Percentiles rank a stretch among this genome's conserved stretches.
Conservation (phyloP, 2,329 filamentous ascomycete genomes). For the Aspergillus eucalypticola region DNA sequence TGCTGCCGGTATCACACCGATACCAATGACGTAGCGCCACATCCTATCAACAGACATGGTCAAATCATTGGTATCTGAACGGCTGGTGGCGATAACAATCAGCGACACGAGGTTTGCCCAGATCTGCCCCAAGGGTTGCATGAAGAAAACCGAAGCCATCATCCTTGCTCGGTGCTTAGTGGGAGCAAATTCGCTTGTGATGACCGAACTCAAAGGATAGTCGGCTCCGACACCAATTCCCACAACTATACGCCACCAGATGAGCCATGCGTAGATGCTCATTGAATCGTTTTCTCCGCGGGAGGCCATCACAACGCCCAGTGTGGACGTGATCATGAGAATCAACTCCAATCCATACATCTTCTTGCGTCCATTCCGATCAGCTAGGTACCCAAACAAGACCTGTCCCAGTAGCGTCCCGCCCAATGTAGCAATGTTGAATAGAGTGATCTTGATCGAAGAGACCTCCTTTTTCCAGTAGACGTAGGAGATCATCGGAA, state of each 20-base stretch:
- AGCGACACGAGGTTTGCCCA: slow-evolving; percentile 64
- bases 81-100: slow-evolving; percentile 40
- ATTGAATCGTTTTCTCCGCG: slow-evolving; percentile 46
- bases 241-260: slow-evolving; percentile 51
- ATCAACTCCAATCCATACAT: slow-evolving; percentile 55
- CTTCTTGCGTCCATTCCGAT: slow-evolving; percentile 51
- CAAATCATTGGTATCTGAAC: slow-evolving; percentile 29
- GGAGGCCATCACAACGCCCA: slow-evolving; percentile 51
- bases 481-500: slow-evolving; percentile 51
- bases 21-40: slow-evolving; percentile 68
- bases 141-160: slow-evolving; percentile 68
- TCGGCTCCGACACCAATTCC: slow-evolving; percentile 65
- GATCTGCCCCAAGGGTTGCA: slow-evolving; percentile 68
- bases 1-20: slow-evolving; percentile 64
- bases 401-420: slow-evolving; percentile 52
- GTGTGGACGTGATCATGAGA: slow-evolving; percentile 48
- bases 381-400: slow-evolving; percentile 50
- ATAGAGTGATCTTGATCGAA: slow-evolving; percentile 38
- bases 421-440: slow-evolving; percentile 50
- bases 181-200: slow-evolving; percentile 62
- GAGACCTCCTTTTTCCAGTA: slow-evolving; percentile 47
- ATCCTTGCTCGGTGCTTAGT: slow-evolving; percentile 67
- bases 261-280: slow-evolving; percentile 47
- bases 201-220: slow-evolving; percentile 67
- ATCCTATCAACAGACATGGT: slow-evolving; percentile 57